These are phyloP conservation scores for Suillus discolor DNA, from an alignment of 768 basidiomycete species.

Conservation along the genomic window DNA sequence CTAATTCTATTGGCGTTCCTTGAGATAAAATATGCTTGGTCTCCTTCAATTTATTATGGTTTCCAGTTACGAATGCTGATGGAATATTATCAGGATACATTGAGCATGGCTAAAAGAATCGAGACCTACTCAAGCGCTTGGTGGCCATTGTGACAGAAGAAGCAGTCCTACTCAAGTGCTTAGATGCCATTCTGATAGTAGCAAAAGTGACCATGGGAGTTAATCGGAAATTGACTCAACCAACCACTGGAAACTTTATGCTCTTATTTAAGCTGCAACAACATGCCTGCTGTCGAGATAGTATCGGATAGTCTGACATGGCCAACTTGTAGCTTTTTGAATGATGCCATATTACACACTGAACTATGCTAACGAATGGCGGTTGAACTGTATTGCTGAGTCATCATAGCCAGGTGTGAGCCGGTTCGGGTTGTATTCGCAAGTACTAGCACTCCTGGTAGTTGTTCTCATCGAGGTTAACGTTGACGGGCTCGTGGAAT, in stretches of 20 bases:
- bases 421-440: constrained; percentile 6
- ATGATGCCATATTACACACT: no score
- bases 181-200: constrained; percentile 21
- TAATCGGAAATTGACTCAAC: background rate
- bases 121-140: constrained; percentile 27
- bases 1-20: constrained; percentile 69
- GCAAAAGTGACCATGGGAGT: background rate
- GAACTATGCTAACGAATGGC: no score
- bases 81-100: constrained; percentile 15
- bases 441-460: background rate
- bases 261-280: no score
- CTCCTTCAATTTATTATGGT: constrained; percentile 90
- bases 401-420: constrained; percentile 3
- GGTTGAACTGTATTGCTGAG: background rate
- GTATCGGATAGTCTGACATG: no score
- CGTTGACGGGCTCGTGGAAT: constrained; percentile 14
- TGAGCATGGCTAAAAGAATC: background rate
- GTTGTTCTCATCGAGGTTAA: constrained; percentile 17
- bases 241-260: no score
- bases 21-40: constrained; percentile 80
- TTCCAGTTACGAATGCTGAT: constrained; percentile 92
- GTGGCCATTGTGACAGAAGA: constrained; percentile 20
- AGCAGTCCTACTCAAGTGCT: constrained; percentile 25
- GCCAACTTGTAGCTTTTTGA: no score
- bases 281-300: no score